phyloP scores from a whole-genome alignment of 371 early-diverging fungal species.

The Capillidium rhysosporum region DNA sequence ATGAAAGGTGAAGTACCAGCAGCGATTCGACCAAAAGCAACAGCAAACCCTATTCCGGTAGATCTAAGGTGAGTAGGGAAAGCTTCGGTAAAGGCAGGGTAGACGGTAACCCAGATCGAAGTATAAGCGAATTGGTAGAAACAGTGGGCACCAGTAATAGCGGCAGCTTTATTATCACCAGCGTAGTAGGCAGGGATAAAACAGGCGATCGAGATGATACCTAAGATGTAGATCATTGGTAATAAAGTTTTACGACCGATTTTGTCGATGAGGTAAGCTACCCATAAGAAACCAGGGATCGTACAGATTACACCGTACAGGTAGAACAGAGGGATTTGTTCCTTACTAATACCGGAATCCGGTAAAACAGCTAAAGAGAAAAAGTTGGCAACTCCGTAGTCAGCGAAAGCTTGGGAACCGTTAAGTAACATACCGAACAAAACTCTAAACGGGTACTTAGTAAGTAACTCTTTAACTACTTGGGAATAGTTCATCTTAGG shows the following conservation, averaged over 20 bases:
- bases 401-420: slow-evolving; percentile 8
- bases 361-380: slow-evolving; percentile 2
- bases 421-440: slow-evolving; percentile 6
- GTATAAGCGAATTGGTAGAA: slow-evolving; percentile 6
- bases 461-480: background rate
- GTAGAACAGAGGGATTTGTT: slow-evolving; percentile 3
- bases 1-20: slow-evolving; percentile 2
- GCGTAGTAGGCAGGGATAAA: slow-evolving; percentile 4
- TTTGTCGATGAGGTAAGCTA: background rate
- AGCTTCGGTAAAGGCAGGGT: slow-evolving; percentile 5
- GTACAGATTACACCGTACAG: slow-evolving; percentile 2
- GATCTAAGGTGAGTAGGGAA: slow-evolving; percentile 8
- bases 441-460: slow-evolving; percentile 2
- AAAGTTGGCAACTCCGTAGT: slow-evolving; percentile 7
- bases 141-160: slow-evolving; percentile 4
- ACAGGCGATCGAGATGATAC: slow-evolving; percentile 3
- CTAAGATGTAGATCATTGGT: background rate
- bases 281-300: background rate
- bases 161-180: background rate
- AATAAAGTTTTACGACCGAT: slow-evolving; percentile 5
- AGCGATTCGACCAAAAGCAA: slow-evolving; percentile 7
- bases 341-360: background rate
- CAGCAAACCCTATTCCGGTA: slow-evolving; percentile 7
- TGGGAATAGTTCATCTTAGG: background rate
- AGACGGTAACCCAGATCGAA: background rate